Conservation (phyloP, 345 rosid genomes). For the Xanthoceras sorbifolium region DNA sequence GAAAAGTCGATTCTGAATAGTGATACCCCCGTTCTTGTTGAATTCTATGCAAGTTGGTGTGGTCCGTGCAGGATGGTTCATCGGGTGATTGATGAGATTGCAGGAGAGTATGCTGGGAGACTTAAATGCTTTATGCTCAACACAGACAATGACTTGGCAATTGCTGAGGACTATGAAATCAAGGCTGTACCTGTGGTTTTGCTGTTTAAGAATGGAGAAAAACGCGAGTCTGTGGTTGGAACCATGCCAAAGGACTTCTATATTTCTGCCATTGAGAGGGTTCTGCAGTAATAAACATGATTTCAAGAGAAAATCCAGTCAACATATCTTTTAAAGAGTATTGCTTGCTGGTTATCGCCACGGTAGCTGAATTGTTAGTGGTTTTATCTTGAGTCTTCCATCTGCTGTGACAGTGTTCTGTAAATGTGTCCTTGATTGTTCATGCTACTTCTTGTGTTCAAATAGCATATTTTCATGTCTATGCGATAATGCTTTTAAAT, state of each 20-base stretch:
- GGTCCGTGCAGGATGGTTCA: slow-evolving; percentile 69
- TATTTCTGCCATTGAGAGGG: slow-evolving; percentile 85
- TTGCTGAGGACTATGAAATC: slow-evolving; percentile 78
- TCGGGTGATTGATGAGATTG: slow-evolving; percentile 77
- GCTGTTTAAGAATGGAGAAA: slow-evolving; percentile 84
- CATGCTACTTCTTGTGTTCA: neutral
- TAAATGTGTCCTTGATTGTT: neutral
- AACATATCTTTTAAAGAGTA: neutral
- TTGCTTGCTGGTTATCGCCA: neutral
- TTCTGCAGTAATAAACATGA: slow-evolving; percentile 49
- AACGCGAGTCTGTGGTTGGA: slow-evolving; percentile 71
- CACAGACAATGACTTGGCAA: slow-evolving; percentile 61
- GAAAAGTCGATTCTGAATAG: slow-evolving; percentile 59
- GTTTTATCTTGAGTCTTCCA: neutral
- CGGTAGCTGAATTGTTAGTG: neutral
- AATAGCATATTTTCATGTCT: neutral
- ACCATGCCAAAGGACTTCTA: slow-evolving; percentile 98
- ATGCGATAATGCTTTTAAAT: neutral
- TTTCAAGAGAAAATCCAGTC: neutral
- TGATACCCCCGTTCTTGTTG: slow-evolving; percentile 76
- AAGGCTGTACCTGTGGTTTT: slow-evolving; percentile 93
- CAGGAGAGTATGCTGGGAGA: slow-evolving; percentile 72
- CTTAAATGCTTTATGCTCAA: slow-evolving; percentile 69
- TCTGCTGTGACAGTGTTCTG: slow-evolving; percentile 1
- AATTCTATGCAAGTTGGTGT: slow-evolving; percentile 91